Base-by-base conservation (phyloP, 768 basidiomycete species). In the Lentinus brumalis region DNA sequence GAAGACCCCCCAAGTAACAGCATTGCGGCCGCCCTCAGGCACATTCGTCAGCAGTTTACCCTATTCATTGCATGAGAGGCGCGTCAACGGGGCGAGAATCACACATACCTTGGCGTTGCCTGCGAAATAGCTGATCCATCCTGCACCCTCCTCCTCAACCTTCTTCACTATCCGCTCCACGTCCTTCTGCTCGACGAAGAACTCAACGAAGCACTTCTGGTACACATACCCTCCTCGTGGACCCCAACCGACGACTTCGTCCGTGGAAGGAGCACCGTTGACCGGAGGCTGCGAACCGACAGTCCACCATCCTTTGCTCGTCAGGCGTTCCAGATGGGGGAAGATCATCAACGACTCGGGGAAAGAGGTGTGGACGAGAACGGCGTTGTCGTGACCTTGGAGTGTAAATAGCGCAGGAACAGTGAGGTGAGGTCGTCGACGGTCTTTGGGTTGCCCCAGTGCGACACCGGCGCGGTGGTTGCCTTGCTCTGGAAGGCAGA, bases 1-100 rank as follows among this genome's bases (percentile, higher is more conserved):
- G 73, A 99, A 99, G 6, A 98, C 89, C 57, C 96, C 97, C 97
- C 97, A 99, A 1, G 97, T 99, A 7, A 99, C 97, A 0, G 95
- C 96, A 73, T 98, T 98, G 57, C 92, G 84, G 14, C 86, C 89
- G 38, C 84, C 86, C 49, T 88, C 85, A 1, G 83, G 79, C 26
- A 96, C 85, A 71, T 97, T 98, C 12, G 86, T 94, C 64, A 80
- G 78, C 61, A 81, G 86, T 51, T 93, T 89, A 30, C 92, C 95
- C 90, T 94, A 58, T 46, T 39, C 14, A 46, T 6, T 0, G 44
- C 8, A 3, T 2, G 29, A n/a, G 31, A 31, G 5, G 15, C 3
- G 4, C 32, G 12, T 4, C 21, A 41, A 12, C 0, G 6, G 18
- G 31, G 52, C 0, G n/a, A 42, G 12, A 12, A 26, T 3, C 15